Base-by-base conservation (phyloP, 129 eudicot species). In the Centella asiatica region DNA sequence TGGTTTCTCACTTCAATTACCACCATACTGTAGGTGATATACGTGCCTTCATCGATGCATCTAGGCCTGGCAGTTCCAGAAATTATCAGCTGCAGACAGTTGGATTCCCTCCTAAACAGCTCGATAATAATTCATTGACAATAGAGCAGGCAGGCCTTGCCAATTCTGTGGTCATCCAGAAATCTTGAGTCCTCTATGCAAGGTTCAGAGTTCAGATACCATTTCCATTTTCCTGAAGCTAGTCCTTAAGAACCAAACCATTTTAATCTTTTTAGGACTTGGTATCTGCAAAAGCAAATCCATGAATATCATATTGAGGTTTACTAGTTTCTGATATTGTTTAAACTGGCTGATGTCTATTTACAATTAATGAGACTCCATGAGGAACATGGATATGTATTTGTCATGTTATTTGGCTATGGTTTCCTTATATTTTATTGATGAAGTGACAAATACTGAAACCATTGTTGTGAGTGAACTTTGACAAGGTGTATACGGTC, bases 91-190 rank as follows among this genome's bases (percentile, higher is more conserved):
- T 88, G 58, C 95, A 82, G 83, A 72, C 85, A 1, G 93, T 81
- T 15, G 95, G 90, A 49, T 81, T 88, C 68, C 96, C 96, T 63
- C 96, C 96, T 54, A 77, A 80, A 76, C 81, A 25, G n/a, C 95
- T 88, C 62, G 61, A 68, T 10, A 95, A 88, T 73, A 83, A 29
- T 18, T 68, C 59, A 57, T 90, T 79, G 87, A 88, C 96, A 27
- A 82, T 88, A 26, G 95, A 85, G 57, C 95, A 88, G 64, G 96
- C 94, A 3, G 94, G 90, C 51, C 79, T 88, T 51, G 88, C 88
- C 39, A 88, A 88, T 69, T 85, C 96, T n/a, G 96, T 88, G 25
- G 78, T 88, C 19, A 75, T 82, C 70, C 95, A 85, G 83, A 85
- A 85, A 68, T 56, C 53, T 66, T 88, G 68, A 69, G 55, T 26